phyloP scores from a whole-genome alignment of 805 yeast genomes.

The Metschnikowia kofuensis region DNA sequence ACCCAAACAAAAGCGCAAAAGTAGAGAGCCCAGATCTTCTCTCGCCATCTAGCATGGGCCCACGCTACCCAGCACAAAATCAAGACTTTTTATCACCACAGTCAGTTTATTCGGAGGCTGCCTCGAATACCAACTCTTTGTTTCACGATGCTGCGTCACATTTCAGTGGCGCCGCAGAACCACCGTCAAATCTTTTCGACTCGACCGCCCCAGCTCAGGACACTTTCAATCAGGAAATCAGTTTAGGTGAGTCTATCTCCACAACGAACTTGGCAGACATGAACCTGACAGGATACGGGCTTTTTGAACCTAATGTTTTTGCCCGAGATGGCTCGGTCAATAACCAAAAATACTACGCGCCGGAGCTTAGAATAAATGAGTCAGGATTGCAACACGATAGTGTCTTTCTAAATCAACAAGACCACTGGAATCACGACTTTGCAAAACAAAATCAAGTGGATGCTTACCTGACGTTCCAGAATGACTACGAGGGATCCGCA shows the following conservation, averaged over 20 bases:
- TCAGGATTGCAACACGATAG: background rate
- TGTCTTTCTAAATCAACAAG: background rate
- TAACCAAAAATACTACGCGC: background rate
- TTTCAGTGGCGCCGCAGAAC: slow-evolving; percentile 16
- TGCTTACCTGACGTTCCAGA: background rate
- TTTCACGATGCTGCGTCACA: slow-evolving; percentile 37
- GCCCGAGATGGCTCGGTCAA: background rate
- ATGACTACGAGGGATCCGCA: background rate
- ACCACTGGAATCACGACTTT: background rate
- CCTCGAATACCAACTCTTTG: slow-evolving; percentile 37
- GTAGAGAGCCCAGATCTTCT: slow-evolving; percentile 16
- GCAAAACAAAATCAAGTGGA: slow-evolving; percentile 5
- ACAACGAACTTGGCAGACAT: slow-evolving; percentile 28
- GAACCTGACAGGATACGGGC: background rate
- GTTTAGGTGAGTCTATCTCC: slow-evolving; percentile 38
- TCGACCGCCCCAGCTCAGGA: slow-evolving; percentile 7
- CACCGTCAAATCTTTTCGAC: slow-evolving; percentile 5
- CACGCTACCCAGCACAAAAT: slow-evolving; percentile 10
- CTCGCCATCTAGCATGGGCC: slow-evolving; percentile 15
- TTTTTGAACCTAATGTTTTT: background rate
- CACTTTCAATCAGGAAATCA: slow-evolving; percentile 34
- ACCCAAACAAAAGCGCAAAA: slow-evolving; percentile 13
- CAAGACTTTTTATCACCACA: slow-evolving; percentile 12
- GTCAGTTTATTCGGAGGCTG: slow-evolving; percentile 35
- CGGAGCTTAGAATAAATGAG: background rate